Evolutionary conservation across 23 red algal species (phyloP).

Genomic region (Gracilaria domingensis): DNA sequence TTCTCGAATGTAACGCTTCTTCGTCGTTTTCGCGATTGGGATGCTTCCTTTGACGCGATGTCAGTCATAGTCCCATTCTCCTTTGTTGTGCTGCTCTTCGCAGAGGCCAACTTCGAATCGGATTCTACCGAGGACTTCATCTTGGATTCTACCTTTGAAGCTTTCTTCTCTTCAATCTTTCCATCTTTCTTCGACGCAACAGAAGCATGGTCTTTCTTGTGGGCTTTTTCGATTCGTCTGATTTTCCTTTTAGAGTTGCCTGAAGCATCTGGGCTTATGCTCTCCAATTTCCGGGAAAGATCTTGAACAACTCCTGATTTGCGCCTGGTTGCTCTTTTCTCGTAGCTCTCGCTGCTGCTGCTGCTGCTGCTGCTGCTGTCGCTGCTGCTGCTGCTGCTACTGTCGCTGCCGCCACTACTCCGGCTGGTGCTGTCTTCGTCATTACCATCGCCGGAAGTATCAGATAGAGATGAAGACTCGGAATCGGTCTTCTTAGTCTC

Average conservation of each 20-base stretch:
- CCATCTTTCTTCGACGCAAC: neutral
- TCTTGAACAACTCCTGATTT: constrained; percentile 21
- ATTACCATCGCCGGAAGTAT: neutral
- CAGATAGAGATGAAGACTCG: constrained; percentile 1
- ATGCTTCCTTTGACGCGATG: neutral
- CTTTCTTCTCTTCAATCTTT: neutral
- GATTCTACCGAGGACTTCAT: neutral
- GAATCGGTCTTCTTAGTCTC: neutral
- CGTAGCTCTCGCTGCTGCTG: constrained; percentile 20
- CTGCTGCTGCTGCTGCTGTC: neutral
- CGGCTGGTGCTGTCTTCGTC: too few relatives aligned
- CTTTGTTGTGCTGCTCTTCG: neutral
- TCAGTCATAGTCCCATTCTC: neutral
- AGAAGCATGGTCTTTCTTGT: neutral
- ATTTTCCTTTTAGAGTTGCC: neutral
- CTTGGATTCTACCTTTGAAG: neutral
- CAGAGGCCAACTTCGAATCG: neutral
- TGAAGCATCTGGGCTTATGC: neutral
- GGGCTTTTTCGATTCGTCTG: neutral
- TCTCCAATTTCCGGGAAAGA: constrained; percentile 3
- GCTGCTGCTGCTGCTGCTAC: neutral
- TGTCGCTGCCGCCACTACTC: neutral
- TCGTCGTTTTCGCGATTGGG: neutral
- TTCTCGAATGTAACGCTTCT: neutral
- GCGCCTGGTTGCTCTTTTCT: neutral